Percentiles rank a stretch among this genome's conserved stretches.
phyloP scores from a whole-genome alignment of 192 early-diverging fungal genomes.

The Lobosporangium transversale region DNA sequence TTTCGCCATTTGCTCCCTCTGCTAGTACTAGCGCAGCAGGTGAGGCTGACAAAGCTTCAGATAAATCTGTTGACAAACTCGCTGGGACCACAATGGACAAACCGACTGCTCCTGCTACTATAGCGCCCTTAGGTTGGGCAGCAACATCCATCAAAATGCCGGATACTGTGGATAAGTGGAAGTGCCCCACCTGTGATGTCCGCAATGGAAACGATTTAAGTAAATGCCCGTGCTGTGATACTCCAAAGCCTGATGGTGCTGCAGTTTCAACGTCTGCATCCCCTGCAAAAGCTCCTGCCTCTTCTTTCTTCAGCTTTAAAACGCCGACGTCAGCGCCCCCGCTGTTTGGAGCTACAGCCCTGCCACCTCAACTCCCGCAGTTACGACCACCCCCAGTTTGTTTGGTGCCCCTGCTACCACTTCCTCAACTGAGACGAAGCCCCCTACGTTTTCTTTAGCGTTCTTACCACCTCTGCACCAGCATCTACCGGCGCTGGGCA shows the following conservation, averaged over 20 bases:
- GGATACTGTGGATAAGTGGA: conserved; percentile 25
- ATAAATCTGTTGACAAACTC: too few relatives aligned
- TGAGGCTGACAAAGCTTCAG: not conserved
- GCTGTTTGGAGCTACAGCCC: not conserved
- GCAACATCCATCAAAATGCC: conserved; percentile 10
- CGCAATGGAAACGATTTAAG: conserved; percentile 3
- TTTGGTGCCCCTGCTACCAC: conserved; percentile 1
- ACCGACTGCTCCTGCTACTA: not conserved
- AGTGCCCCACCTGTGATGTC: conserved; percentile 34
- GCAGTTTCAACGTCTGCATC: not conserved
- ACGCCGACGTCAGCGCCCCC: not conserved
- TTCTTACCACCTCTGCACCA: not conserved
- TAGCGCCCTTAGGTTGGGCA: not conserved
- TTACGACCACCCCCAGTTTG: not conserved
- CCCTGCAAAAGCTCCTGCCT: not conserved
- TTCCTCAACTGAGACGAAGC: not conserved
- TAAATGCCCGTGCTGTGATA: conserved; percentile 39
- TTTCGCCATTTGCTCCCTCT: not conserved
- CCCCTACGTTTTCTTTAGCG: conserved; percentile 19
- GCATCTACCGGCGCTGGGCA: not conserved
- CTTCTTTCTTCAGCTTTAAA: conserved; percentile 2
- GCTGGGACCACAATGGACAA: not conserved
- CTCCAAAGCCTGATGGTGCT: conserved; percentile 17
- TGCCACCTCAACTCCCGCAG: not conserved
- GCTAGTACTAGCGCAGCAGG: not conserved